phyloP scores from a whole-genome alignment of 1,284 basidiomycete species.

The Porodaedalea pini region DNA sequence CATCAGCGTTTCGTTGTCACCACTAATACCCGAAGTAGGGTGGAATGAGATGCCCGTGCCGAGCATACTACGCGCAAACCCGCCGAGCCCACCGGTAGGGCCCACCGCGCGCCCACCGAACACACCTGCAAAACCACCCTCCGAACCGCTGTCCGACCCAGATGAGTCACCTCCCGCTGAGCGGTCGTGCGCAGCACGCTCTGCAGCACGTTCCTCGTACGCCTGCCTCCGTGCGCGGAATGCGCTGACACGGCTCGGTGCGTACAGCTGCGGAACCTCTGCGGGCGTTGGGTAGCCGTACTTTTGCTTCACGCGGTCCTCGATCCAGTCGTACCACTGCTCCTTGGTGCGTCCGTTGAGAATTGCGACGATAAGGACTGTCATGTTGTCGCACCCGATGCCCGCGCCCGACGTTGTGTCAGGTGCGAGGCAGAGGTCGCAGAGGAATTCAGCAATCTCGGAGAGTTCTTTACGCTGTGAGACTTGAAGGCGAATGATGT shows the following conservation, averaged over 20 bases:
- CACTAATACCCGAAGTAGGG: constrained; percentile 46
- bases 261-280: constrained; percentile 64
- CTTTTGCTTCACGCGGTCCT: constrained; percentile 74
- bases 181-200: constrained; percentile 39
- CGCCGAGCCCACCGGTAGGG: background rate
- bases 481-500: constrained; percentile 83
- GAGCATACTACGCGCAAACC: constrained; percentile 33
- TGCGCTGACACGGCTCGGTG: constrained; percentile 53
- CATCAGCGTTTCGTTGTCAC: constrained; percentile 50
- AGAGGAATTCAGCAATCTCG: constrained; percentile 87
- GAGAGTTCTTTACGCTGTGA: constrained; percentile 77
- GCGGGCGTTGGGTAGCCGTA: constrained; percentile 73
- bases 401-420: constrained; percentile 89
- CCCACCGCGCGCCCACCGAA: constrained; percentile 12
- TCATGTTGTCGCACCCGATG: constrained; percentile 99
- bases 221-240: constrained; percentile 56
- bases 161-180: constrained; percentile 13
- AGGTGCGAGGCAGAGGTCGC: constrained; percentile 92
- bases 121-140: constrained; percentile 2
- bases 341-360: constrained; percentile 84
- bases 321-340: constrained; percentile 93
- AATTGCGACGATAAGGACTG: constrained; percentile 86
- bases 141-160: background rate
- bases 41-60: constrained; percentile 58
- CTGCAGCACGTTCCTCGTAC: constrained; percentile 50